Conservation (phyloP, 2,329 filamentous ascomycete species). For the Exophiala phaeomuriformis region DNA sequence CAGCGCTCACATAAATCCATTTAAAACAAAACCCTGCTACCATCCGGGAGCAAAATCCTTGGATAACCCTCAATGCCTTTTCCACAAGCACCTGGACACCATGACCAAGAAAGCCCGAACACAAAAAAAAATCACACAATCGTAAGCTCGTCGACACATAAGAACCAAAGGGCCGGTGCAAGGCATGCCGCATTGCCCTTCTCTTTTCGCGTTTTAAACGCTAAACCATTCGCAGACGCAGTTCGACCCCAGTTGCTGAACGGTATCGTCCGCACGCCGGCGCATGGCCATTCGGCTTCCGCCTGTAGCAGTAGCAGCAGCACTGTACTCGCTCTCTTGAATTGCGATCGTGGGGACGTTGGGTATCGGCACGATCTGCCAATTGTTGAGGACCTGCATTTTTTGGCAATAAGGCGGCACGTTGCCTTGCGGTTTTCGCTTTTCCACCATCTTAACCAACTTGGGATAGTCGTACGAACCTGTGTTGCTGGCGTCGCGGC, state of each 20-base stretch:
- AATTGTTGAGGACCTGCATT: conserved; percentile 53
- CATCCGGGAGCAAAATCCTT: neutral
- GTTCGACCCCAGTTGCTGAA: conserved; percentile 22
- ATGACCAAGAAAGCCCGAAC: neutral
- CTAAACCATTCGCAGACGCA: conserved; percentile 27
- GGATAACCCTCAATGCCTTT: neutral
- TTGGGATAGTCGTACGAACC: conserved; percentile 43
- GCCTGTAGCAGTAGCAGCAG: conserved; percentile 6
- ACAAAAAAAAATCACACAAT: conserved; percentile 2
- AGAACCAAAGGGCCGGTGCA: conserved; percentile 1
- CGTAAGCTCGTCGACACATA: conserved; percentile 22
- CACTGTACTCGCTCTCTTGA: conserved; percentile 19
- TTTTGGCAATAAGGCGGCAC: conserved; percentile 53
- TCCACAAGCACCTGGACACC: neutral
- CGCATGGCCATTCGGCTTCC: conserved; percentile 4
- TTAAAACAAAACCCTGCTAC: neutral
- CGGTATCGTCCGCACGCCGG: conserved; percentile 2
- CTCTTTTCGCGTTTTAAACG: conserved; percentile 6
- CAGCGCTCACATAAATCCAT: neutral
- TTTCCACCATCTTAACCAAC: conserved; percentile 60
- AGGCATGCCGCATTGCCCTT: neutral
- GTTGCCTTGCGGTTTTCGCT: conserved; percentile 43
- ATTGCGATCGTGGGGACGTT: conserved; percentile 22
- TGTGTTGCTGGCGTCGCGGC: conserved; percentile 24
- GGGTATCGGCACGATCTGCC: conserved; percentile 35